These are phyloP conservation scores for Saccharomycopsis javanensis DNA, from an alignment of 805 yeast species.

Conservation along the genomic window DNA sequence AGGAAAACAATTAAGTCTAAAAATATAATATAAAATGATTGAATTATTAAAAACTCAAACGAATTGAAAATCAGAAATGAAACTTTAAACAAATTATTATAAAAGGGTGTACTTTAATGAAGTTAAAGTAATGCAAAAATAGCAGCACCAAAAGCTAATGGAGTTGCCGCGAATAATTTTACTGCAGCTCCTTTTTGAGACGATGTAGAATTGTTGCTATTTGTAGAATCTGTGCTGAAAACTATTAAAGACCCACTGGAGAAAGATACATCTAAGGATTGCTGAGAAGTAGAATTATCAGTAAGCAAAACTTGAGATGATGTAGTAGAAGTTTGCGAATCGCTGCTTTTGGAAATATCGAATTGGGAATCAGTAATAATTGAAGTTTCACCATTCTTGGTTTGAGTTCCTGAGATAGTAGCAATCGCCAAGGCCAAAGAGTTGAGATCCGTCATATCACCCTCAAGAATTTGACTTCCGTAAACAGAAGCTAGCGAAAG, in stretches of 20 bases:
- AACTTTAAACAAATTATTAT: background rate
- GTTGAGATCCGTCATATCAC: constrained; percentile 16
- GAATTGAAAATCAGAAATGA: background rate
- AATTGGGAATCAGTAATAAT: constrained; percentile 7
- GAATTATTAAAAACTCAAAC: background rate
- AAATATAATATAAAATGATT: no score
- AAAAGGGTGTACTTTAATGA: background rate
- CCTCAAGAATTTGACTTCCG: constrained; percentile 15
- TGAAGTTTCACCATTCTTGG: constrained; percentile 3
- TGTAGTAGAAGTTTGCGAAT: no score
- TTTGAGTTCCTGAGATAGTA: constrained; percentile 11
- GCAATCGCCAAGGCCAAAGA: constrained; percentile 15
- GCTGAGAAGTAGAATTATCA: background rate
- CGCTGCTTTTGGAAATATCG: no score
- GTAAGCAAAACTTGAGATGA: background rate
- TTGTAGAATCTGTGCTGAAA: background rate
- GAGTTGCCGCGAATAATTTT: background rate
- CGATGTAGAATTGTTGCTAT: background rate
- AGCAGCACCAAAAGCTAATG: background rate
- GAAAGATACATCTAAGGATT: background rate
- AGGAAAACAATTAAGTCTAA: no score
- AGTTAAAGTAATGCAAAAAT: background rate
- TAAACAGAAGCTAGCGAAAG: constrained; percentile 19
- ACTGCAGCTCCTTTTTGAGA: background rate
- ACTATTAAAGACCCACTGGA: background rate